phyloP scores from a whole-genome alignment of 1,284 basidiomycete species.

The Ganoderma boninense region DNA sequence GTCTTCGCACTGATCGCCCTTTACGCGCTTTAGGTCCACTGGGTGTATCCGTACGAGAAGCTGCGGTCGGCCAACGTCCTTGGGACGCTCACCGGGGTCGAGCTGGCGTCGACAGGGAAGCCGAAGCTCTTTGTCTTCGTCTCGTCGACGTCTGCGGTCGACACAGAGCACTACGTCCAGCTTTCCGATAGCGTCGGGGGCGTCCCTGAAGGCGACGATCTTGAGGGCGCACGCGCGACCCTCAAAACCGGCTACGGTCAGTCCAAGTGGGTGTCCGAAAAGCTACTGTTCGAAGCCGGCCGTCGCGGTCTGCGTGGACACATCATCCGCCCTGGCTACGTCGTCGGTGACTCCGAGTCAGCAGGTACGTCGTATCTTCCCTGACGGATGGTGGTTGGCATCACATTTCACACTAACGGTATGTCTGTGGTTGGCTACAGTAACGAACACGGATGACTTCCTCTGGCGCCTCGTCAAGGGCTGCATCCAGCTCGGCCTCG shows the following conservation, averaged over 20 bases:
- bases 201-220: constrained; percentile 88
- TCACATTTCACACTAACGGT: neutral
- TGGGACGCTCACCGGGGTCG: constrained; percentile 85
- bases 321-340: constrained; percentile 94
- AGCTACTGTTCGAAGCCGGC: constrained; percentile 91
- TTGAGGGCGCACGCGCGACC: constrained; percentile 84
- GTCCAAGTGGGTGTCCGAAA: constrained; percentile 98
- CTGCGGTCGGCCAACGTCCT: constrained; percentile 93
- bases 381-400: constrained; percentile 23
- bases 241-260: constrained; percentile 97
- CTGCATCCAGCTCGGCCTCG: constrained; percentile 93
- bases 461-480: constrained; percentile 99
- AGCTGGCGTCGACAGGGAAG: constrained; percentile 79
- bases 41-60: constrained; percentile 98
- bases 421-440: constrained; percentile 51
- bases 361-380: constrained; percentile 66
- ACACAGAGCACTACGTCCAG: constrained; percentile 90
- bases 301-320: constrained; percentile 87
- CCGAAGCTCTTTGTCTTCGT: constrained; percentile 92
- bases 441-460: constrained; percentile 99
- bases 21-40: constrained; percentile 80
- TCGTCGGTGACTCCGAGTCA: constrained; percentile 91
- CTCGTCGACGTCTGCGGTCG: constrained; percentile 93
- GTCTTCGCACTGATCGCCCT: neutral
- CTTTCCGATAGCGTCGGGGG: constrained; percentile 82